Base-by-base conservation (phyloP, 805 yeast genomes). In the Ogataea pilisensis region DNA sequence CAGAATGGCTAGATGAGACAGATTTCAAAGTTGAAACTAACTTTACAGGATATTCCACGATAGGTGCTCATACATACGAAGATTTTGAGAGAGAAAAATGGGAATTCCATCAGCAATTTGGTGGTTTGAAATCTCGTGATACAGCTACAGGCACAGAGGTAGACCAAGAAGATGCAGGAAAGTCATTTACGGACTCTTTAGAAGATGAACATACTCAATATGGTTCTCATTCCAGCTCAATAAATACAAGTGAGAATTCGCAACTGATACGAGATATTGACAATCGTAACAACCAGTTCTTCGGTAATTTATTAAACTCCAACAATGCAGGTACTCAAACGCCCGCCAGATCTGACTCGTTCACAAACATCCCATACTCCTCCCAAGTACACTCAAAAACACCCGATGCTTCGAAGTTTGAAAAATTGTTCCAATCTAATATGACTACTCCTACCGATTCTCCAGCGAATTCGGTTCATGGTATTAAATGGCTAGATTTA, bases 1-100 rank as follows among this genome's bases (percentile, higher is more conserved):
- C 65, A 1, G 63, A 53, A 37, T 61, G 65, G 65, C 45, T 54
- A 27, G 55, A 50, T 16, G 65, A 60, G 31, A 54, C 61, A 2
- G 62, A 61, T 38, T 61, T 61, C 45, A 55, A 58, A 31, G 54
- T 54, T 9, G 65, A 60, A 33, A 33, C 45, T n/a, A 58, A 51
- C 43, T 55, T 60, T 30, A 48, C 56, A 7, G 38, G 50, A 5
- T 60, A 58, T 43, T 39, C 45, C 29, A 27, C 43, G 3, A 51
- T 50, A 16, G 61, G 61, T 2, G 19, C 44, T 3, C 60, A 54
- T 41, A 52, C 61, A 9, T 46, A 49, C 32, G 56, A 57, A 39
- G 65, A 60, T 21, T 50, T 60, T 21, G 65, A 60, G 38, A 43
- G 50, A 24, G 65, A 60, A 25, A 60, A 58, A 40, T 31, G 46